Evolutionary conservation across 2,329 filamentous ascomycete species (phyloP), one percentile per base, ranked within the genome.

Genomic region (Scortechinia acanthostroma): DNA sequence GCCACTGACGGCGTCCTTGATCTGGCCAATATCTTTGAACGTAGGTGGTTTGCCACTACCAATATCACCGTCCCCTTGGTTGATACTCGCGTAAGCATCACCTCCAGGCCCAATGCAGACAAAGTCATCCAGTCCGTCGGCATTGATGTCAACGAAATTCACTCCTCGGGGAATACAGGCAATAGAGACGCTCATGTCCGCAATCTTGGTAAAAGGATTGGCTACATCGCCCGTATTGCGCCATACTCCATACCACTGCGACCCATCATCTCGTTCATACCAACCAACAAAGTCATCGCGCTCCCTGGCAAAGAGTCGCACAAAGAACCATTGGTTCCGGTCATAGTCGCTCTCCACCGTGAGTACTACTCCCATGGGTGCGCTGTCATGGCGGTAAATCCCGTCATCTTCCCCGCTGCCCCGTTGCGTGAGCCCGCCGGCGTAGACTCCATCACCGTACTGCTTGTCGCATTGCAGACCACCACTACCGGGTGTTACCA

Each of bases 321-420:
- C 0, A 19, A 19, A 30, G 25, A 10, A 30, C 10, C 10, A n/a
- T 30, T n/a, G 25, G n/a, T n/a, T 10, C 25, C 25, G 25, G n/a
- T n/a, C n/a, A n/a, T n/a, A n/a, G n/a, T n/a, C n/a, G n/a, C n/a
- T n/a, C n/a, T 48, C 44, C 2, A 57, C 42, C 2, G 48, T 50
- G 10, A 49, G 30, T 10, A 53, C 37, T 20, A 49, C 48, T 19
- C 50, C 50, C 44, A 42, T 52, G 4, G 42, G 44, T 20, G 50
- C 13, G 25, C 47, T 49, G 3, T 46, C 45, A 45, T 62, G 60
- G 13, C 47, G 20, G 43, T 63, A 63, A 1, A 50, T 53, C 4
- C 55, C 54, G 45, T 63, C 57, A 10, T 60, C 52, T 13, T 49
- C 17, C 13, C 60, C 58, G 22, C 48, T 53, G 10, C 58, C 57